These are phyloP conservation scores for Suillus cothurnatus DNA, from an alignment of 768 basidiomycete species.

Conservation along the genomic window DNA sequence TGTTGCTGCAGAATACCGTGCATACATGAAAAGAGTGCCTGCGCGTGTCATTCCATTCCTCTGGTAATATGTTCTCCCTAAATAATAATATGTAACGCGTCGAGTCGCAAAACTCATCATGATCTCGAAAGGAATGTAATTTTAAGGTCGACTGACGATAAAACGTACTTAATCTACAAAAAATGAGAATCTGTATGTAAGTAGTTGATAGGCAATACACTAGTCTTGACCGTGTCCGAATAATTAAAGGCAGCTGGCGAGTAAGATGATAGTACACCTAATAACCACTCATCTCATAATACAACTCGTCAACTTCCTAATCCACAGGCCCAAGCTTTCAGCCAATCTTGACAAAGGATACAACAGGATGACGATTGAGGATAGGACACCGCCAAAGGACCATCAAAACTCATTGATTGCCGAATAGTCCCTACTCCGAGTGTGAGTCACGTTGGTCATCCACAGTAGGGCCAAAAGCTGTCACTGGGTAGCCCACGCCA, in stretches of 20 bases:
- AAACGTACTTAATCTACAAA: neutral
- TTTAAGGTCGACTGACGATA: neutral
- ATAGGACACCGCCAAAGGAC: neutral
- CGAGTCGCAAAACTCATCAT: neutral
- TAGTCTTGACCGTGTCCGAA: neutral
- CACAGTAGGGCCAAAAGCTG: neutral
- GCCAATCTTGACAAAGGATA: neutral
- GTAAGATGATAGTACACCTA: too few species aligned
- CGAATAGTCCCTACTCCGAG: neutral
- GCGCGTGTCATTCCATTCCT: constrained; percentile 34
- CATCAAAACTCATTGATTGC: neutral
- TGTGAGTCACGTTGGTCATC: neutral
- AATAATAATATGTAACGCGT: neutral
- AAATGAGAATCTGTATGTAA: neutral
- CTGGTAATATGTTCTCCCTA: constrained; percentile 20
- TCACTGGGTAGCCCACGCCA: neutral
- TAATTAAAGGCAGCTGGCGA: neutral
- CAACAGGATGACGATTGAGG: neutral
- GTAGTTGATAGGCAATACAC: neutral
- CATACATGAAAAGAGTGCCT: constrained; percentile 32
- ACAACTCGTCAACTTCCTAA: neutral
- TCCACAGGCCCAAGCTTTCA: neutral
- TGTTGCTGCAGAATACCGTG: constrained; percentile 28
- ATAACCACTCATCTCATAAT: too few species aligned
- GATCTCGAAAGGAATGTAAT: neutral